Evolutionary conservation across 139 green algal species (phyloP).

Genomic region (Chara braunii): DNA sequence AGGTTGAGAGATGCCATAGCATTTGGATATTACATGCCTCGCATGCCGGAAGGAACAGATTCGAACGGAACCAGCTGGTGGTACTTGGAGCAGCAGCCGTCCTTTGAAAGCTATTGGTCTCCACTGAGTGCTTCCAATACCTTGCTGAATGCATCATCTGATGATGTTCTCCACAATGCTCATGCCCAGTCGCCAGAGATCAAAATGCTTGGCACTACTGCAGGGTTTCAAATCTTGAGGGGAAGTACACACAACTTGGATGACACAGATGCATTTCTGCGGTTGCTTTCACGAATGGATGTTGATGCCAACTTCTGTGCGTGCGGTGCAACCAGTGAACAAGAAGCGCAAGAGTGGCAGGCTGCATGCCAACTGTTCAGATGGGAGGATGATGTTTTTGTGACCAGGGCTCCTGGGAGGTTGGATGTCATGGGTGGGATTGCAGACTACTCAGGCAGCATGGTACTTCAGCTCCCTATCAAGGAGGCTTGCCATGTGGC

Average conservation of each 20-base stretch:
- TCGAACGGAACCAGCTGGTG: conserved; percentile 55
- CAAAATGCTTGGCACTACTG: neutral
- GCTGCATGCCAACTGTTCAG: conserved; percentile 55
- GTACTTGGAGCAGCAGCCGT: conserved; percentile 38
- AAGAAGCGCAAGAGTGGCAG: conserved; percentile 43
- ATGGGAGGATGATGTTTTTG: conserved; percentile 46
- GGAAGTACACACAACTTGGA: neutral
- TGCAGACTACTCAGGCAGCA: conserved; percentile 82
- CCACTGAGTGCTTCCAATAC: too few species aligned
- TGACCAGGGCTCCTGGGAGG: conserved; percentile 76
- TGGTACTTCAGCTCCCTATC: conserved; percentile 78
- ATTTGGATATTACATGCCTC: conserved; percentile 56
- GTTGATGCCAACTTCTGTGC: conserved; percentile 5
- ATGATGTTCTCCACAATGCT: too few species aligned
- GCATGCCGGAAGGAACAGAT: neutral
- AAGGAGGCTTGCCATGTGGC: conserved; percentile 78
- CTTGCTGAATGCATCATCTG: too few species aligned
- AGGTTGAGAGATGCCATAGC: conserved; percentile 54
- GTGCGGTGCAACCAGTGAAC: neutral
- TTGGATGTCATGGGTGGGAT: conserved; percentile 97
- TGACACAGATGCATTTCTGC: conserved; percentile 31
- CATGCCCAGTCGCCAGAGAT: too few species aligned
- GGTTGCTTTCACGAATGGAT: conserved; percentile 5
- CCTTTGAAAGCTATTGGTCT: too few species aligned
- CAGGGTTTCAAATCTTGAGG: conserved; percentile 7